phyloP scores from a whole-genome alignment of 1,139 yeast species.

The Spathaspora sp. region DNA sequence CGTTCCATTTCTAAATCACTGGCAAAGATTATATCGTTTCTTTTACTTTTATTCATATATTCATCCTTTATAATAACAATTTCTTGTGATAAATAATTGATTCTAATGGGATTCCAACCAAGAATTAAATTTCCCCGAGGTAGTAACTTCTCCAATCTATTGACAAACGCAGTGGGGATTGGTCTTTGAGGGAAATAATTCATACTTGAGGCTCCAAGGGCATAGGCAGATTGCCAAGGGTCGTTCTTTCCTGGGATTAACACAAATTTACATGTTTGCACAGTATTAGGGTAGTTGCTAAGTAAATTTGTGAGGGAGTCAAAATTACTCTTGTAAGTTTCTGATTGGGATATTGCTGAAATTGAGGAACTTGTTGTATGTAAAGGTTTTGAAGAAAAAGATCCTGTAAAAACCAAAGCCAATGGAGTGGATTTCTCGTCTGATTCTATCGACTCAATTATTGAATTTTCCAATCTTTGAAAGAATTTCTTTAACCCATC shows the following conservation, averaged over 20 bases:
- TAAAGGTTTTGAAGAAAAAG: conserved; percentile 69
- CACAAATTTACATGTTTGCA: conserved; percentile 46
- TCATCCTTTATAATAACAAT: conserved; percentile 75
- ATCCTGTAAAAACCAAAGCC: conserved; percentile 48
- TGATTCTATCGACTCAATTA: conserved; percentile 25
- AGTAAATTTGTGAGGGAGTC: conserved; percentile 66
- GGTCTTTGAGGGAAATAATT: conserved; percentile 67
- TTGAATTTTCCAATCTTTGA: conserved; percentile 41
- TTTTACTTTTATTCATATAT: conserved; percentile 62
- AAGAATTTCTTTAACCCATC: conserved; percentile 66
- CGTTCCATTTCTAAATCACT: conserved; percentile 36
- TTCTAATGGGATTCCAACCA: conserved; percentile 78
- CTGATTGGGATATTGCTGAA: conserved; percentile 42
- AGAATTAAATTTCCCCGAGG: conserved; percentile 52
- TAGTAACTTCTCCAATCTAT: conserved; percentile 60
- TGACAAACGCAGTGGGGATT: conserved; percentile 70
- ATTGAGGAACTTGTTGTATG: conserved; percentile 44
- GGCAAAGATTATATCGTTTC: conserved; percentile 63
- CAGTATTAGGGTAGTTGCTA: conserved; percentile 32
- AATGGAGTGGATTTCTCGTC: conserved; percentile 47
- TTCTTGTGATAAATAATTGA: conserved; percentile 82
- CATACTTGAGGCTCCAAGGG: conserved; percentile 62
- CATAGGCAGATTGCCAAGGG: conserved; percentile 82
- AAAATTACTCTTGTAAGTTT: conserved; percentile 68
- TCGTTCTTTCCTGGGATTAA: conserved; percentile 89